phyloP scores from a whole-genome alignment of 2,329 filamentous ascomycete genomes.

The Colletotrichum sidae region DNA sequence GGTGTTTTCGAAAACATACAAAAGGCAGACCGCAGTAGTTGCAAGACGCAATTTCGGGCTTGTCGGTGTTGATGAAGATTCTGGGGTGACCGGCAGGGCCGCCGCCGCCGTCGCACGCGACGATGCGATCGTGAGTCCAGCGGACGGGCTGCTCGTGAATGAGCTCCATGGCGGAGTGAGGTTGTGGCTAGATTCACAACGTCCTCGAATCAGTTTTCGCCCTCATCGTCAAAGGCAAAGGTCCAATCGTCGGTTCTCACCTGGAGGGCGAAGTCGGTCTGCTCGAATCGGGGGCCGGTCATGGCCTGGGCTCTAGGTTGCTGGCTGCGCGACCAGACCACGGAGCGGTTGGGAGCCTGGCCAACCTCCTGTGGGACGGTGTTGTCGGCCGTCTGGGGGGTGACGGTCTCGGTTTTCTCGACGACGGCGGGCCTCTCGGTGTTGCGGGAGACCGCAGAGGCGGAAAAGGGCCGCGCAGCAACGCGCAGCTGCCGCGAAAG shows the following conservation, averaged over 20 bases:
- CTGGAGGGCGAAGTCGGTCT: constrained; percentile 94
- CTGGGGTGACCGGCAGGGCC: constrained; percentile 90
- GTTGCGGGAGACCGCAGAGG: constrained; percentile 48
- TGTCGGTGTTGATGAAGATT: constrained; percentile 98
- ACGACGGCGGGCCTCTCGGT: constrained; percentile 55
- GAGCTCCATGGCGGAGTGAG: constrained; percentile 90
- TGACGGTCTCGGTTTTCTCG: constrained; percentile 53
- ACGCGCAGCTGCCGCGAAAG: constrained; percentile 58
- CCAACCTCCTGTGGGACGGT: constrained; percentile 60
- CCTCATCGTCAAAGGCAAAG: neutral
- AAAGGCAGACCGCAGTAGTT: constrained; percentile 94
- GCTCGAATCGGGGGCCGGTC: constrained; percentile 95
- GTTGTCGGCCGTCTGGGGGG: constrained; percentile 57
- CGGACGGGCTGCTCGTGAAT: constrained; percentile 95
- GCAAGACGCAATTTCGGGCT: constrained; percentile 91
- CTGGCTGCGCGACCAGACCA: constrained; percentile 89
- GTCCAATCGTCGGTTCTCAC: constrained; percentile 61
- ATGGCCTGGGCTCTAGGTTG: constrained; percentile 84
- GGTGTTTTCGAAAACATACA: constrained; percentile 67
- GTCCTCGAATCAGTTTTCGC: too few species aligned
- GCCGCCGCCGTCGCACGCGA: constrained; percentile 92
- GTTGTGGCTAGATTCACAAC: constrained; percentile 75
- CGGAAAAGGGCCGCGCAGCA: constrained; percentile 60
- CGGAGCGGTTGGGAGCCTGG: constrained; percentile 89
- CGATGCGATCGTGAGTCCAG: constrained; percentile 86